These are phyloP conservation scores for Leucosporidium scottii DNA, from an alignment of 768 basidiomycete genomes.

Conservation along the genomic window DNA sequence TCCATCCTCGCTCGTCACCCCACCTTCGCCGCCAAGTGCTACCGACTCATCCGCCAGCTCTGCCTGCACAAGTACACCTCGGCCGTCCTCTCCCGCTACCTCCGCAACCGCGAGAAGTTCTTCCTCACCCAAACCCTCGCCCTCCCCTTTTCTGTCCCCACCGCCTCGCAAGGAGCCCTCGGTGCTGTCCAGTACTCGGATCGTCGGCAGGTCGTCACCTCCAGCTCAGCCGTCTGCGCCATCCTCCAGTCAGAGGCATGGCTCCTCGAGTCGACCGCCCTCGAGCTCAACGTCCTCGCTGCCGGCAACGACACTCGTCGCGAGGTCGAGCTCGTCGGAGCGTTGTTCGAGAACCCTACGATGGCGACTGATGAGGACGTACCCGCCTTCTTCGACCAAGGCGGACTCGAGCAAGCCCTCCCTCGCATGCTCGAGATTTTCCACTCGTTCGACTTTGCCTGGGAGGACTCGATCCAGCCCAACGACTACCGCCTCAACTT, in stretches of 20 bases:
- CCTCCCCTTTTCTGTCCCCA: constrained; percentile 58
- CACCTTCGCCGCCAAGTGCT: constrained; percentile 73
- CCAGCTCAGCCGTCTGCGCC: constrained; percentile 53
- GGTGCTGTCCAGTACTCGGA: constrained; percentile 62
- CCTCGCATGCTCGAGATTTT: constrained; percentile 80
- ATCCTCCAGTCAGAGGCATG: constrained; percentile 77
- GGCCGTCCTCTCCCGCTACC: constrained; percentile 70
- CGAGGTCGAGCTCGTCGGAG: constrained; percentile 63
- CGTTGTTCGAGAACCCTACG: constrained; percentile 59
- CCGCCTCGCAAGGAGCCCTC: constrained; percentile 47
- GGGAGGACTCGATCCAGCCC: constrained; percentile 66
- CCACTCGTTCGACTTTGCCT: constrained; percentile 77
- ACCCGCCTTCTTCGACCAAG: constrained; percentile 51
- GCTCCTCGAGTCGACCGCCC: constrained; percentile 74
- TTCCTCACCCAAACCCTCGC: constrained; percentile 75
- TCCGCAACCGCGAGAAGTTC: constrained; percentile 81
- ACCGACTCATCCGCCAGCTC: constrained; percentile 73
- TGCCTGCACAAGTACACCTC: constrained; percentile 81
- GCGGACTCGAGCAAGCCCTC: constrained; percentile 55
- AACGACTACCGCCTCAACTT: constrained; percentile 54
- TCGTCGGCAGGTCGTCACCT: constrained; percentile 61
- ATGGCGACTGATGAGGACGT: constrained; percentile 46
- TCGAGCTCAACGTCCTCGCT: constrained; percentile 81
- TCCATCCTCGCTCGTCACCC: constrained; percentile 46
- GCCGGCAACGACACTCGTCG: constrained; percentile 67